Conservation (phyloP, 2,329 filamentous ascomycete species). For the Claviceps sorghi region DNA sequence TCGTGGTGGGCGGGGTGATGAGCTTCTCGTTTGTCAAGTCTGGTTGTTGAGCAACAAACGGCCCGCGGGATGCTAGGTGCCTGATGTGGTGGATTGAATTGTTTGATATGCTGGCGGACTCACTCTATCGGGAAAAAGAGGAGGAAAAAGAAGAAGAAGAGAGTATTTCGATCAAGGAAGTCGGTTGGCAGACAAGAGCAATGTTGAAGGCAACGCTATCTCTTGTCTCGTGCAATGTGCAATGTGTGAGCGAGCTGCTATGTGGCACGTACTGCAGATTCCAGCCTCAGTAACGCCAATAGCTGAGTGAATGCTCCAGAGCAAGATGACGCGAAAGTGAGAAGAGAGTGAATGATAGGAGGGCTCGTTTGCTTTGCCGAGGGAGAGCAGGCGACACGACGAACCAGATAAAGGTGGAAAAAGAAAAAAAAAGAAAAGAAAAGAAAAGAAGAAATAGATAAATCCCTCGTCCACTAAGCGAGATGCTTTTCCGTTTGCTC, state of each 20-base stretch:
- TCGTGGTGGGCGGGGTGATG: neutral
- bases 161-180: neutral
- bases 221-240: neutral
- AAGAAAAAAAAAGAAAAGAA: neutral
- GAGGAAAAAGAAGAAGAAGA: neutral
- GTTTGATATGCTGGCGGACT: neutral
- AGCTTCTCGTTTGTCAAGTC: neutral
- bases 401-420: neutral
- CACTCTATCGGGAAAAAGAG: neutral
- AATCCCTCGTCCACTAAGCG: neutral
- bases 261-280: constrained; percentile 6
- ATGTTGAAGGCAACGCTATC: neutral
- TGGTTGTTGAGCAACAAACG: neutral
- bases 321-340: constrained; percentile 1
- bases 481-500: neutral
- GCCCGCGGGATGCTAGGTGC: neutral
- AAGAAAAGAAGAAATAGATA: neutral
- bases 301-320: neutral
- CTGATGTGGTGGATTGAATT: neutral
- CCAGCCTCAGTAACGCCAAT: constrained; percentile 7
- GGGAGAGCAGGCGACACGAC: neutral
- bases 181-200: neutral
- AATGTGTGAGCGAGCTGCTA: neutral
- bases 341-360: constrained; percentile 1
- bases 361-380: neutral